Conservation (phyloP, 495 filamentous ascomycete genomes). For the Podospora pseudopauciseta region DNA sequence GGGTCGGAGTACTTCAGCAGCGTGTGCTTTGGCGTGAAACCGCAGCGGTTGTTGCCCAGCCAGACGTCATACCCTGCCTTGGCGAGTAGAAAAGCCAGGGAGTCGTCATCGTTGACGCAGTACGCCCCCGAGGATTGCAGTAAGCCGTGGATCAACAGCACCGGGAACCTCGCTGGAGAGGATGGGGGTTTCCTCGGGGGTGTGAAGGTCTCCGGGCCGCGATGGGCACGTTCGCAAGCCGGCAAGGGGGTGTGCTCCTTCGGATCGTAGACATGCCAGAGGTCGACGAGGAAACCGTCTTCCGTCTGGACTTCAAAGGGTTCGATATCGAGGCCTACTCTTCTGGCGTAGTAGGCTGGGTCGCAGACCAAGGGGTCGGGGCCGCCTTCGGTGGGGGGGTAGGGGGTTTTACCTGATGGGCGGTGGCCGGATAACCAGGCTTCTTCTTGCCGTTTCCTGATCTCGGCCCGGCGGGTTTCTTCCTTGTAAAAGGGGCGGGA, state of each 20-base stretch:
- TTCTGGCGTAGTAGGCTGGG: constrained; percentile 79
- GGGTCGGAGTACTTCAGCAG: constrained; percentile 70
- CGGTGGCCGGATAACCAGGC: constrained; percentile 55
- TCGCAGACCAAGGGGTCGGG: constrained; percentile 74
- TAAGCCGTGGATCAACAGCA: constrained; percentile 84
- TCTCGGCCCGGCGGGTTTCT: constrained; percentile 48
- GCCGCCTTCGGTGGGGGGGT: constrained; percentile 70
- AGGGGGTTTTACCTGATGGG: constrained; percentile 48
- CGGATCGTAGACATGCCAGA: constrained; percentile 91
- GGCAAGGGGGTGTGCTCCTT: constrained; percentile 55
- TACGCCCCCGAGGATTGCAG: constrained; percentile 86
- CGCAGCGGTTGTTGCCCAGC: constrained; percentile 94
- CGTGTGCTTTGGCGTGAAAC: constrained; percentile 71
- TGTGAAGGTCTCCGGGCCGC: constrained; percentile 42
- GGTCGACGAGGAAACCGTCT: constrained; percentile 84
- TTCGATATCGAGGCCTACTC: constrained; percentile 86
- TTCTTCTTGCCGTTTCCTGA: constrained; percentile 53
- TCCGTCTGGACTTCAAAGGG: constrained; percentile 84
- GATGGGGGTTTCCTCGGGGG: constrained; percentile 12
- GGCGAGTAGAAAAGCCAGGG: constrained; percentile 85
- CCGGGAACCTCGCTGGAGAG: constrained; percentile 67
- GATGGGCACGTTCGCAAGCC: constrained; percentile 37
- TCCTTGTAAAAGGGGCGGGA: constrained; percentile 69
- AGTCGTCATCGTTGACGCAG: constrained; percentile 86
- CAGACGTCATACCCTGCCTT: constrained; percentile 96